Evolutionary conservation across 148 eudicot genomes (phyloP).

Genomic region (Rhododendron simsii): DNA sequence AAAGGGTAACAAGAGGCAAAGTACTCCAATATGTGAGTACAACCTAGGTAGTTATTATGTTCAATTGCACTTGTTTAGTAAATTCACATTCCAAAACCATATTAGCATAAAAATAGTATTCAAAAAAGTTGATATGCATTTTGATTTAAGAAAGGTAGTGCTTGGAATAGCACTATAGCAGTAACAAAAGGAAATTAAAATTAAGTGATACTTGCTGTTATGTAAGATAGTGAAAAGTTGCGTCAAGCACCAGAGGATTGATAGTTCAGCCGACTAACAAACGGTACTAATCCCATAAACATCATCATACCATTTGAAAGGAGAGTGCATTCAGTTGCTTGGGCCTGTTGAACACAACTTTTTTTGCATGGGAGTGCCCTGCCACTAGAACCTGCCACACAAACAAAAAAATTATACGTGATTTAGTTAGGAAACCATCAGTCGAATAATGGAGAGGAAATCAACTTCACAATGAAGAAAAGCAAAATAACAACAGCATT

Average conservation of each 20-base stretch:
- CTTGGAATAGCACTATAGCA: neutral
- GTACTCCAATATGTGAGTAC: too few species aligned
- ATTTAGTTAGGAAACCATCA: neutral
- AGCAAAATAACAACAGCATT: neutral
- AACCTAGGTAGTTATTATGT: neutral
- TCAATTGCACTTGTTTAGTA: neutral
- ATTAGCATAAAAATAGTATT: neutral
- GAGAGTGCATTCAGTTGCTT: constrained; percentile 92
- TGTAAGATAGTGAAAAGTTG: neutral
- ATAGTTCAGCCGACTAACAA: neutral
- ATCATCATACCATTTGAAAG: constrained; percentile 54
- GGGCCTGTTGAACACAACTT: constrained; percentile 63
- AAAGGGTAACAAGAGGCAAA: neutral
- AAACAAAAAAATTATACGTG: neutral
- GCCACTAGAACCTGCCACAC: constrained; percentile 66
- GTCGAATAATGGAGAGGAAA: neutral
- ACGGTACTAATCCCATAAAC: neutral
- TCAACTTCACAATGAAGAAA: neutral
- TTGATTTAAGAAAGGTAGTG: neutral
- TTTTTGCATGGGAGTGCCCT: constrained; percentile 33
- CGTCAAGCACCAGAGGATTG: neutral
- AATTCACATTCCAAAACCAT: neutral
- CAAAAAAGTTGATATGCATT: neutral
- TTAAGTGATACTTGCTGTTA: neutral
- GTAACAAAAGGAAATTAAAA: neutral